Conservation (phyloP, 331 rosid species). For the Malus hybrid region DNA sequence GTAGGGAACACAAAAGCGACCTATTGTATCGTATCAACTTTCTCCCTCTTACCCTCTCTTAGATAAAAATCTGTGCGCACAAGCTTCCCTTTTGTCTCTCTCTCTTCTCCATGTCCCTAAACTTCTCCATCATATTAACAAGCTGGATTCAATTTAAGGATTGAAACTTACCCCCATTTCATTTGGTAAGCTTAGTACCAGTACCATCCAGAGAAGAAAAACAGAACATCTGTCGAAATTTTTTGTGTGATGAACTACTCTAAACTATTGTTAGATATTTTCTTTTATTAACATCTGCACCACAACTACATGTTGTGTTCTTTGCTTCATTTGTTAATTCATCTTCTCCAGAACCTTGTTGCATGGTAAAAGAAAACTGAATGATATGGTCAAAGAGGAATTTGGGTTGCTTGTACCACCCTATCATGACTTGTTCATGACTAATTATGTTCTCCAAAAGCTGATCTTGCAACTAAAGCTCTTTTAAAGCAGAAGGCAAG, state of each 20-base stretch:
- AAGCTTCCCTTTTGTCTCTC: background rate
- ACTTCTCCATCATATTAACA: background rate
- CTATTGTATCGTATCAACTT: background rate
- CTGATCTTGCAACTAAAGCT: background rate
- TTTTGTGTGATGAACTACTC: constrained; percentile 10
- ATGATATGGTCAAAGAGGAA: background rate
- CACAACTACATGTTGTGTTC: constrained; percentile 14
- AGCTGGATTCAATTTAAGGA: background rate
- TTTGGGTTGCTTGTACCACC: background rate
- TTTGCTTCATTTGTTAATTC: constrained; percentile 23
- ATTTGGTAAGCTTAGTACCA: constrained; percentile 23
- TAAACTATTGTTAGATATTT: constrained; percentile 13
- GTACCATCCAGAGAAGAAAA: constrained; percentile 21
- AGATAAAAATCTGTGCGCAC: background rate
- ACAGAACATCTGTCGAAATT: background rate
- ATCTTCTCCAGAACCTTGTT: constrained; percentile 21
- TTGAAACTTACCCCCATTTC: background rate
- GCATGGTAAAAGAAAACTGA: constrained; percentile 1
- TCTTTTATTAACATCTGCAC: constrained; percentile 10
- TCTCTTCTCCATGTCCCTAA: background rate
- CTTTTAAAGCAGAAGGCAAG: background rate
- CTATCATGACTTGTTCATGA: background rate
- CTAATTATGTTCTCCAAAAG: background rate
- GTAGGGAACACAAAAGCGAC: background rate
- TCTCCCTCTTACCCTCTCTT: background rate